Evolutionary conservation across 2,329 filamentous ascomycete genomes (phyloP).

Genomic region (Periconia digitata): DNA sequence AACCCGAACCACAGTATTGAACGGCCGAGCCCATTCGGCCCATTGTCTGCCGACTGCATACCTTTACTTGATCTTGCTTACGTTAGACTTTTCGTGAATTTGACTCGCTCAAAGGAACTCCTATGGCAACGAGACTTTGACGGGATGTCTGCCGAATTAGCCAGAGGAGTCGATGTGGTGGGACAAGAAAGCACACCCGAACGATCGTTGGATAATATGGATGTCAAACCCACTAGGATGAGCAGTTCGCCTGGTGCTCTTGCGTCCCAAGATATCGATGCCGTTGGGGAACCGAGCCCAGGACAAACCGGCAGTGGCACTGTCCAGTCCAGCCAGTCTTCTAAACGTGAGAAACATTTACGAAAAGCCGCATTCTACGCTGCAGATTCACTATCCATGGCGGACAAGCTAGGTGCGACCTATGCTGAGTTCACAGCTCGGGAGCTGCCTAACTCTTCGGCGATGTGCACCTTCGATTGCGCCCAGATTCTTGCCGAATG

Average conservation of each 20-base stretch:
- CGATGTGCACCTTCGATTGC: slow-evolving; percentile 91
- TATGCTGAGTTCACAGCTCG: slow-evolving; percentile 82
- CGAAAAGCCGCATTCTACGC: slow-evolving; percentile 96
- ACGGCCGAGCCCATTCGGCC: slow-evolving; percentile 81
- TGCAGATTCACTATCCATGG: slow-evolving; percentile 85
- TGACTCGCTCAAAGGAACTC: slow-evolving; percentile 88
- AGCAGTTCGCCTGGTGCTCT: slow-evolving; percentile 19
- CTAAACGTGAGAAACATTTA: slow-evolving; percentile 81
- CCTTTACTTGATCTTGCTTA: slow-evolving; percentile 90
- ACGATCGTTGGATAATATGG: slow-evolving; percentile 36
- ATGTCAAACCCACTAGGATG: slow-evolving; percentile 19
- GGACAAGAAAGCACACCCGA: slow-evolving; percentile 68
- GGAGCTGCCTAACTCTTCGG: slow-evolving; percentile 85
- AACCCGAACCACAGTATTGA: slow-evolving; percentile 84
- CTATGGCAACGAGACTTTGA: slow-evolving; percentile 96
- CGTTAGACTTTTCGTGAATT: slow-evolving; percentile 86
- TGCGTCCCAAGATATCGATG: slow-evolving; percentile 31
- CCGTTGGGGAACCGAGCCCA: slow-evolving; percentile 25
- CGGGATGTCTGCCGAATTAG: slow-evolving; percentile 84
- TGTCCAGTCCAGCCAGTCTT: slow-evolving; percentile 50
- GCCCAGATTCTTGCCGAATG: slow-evolving; percentile 93
- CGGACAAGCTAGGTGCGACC: slow-evolving; percentile 80
- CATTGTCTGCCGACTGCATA: slow-evolving; percentile 86
- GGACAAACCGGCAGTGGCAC: slow-evolving; percentile 36
- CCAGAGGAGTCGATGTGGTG: slow-evolving; percentile 72